Conservation (phyloP, 164 flowering plant genomes). For the Berberis vulgaris region DNA sequence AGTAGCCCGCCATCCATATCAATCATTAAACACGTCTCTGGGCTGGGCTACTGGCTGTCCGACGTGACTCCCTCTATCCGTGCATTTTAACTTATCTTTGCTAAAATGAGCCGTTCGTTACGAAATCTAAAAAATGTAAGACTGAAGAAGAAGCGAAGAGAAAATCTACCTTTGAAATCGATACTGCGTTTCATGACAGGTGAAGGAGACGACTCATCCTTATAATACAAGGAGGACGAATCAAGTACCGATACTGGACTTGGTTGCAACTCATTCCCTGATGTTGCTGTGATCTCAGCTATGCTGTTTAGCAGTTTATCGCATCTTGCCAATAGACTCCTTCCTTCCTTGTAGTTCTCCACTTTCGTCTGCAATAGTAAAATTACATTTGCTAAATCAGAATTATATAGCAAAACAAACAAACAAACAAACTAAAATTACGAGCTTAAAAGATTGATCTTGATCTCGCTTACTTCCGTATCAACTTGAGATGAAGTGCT, state of each 20-base stretch:
- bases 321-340: conserved; percentile 64
- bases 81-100: too few relatives aligned
- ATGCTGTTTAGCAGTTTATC: conserved; percentile 85
- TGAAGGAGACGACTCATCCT: conserved; percentile 71
- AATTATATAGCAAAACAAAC: not conserved
- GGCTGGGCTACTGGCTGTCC: not conserved
- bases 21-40: not conserved
- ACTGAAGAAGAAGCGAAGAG: not conserved
- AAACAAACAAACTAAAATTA: not conserved
- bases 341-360: conserved; percentile 61
- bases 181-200: conserved; percentile 56
- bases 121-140: not conserved
- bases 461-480: conserved; percentile 36
- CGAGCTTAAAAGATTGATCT: not conserved
- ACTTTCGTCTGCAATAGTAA: conserved; percentile 30
- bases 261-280: conserved; percentile 52
- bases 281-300: conserved; percentile 48
- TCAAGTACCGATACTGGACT: conserved; percentile 97
- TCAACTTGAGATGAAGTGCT: conserved; percentile 56
- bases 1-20: not conserved
- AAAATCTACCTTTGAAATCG: conserved; percentile 48
- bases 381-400: not conserved
- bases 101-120: not conserved
- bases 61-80: too few relatives aligned
- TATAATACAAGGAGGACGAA: conserved; percentile 48